phyloP scores from a whole-genome alignment of 208 protist genomes.

The Trypanosoma scelopori region DNA sequence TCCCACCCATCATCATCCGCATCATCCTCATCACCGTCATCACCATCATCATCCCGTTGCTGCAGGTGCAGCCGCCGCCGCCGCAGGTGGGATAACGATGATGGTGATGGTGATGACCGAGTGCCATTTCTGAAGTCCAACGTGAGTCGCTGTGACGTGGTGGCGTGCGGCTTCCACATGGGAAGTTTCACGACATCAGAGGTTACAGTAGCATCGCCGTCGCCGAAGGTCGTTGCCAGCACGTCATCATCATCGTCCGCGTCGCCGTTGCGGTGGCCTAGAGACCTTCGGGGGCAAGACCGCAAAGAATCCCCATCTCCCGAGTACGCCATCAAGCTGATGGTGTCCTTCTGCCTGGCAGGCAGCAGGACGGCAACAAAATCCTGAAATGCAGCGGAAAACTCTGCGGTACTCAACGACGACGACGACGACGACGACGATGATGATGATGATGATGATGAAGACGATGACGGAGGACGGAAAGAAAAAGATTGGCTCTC shows the following conservation, averaged over 20 bases:
- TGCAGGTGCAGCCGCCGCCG: neutral
- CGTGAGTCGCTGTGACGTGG: neutral
- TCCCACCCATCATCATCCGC: neutral
- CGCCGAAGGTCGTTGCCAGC: neutral
- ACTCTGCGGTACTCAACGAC: neutral
- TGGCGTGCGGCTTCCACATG: neutral
- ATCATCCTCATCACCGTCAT: neutral
- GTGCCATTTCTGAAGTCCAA: neutral
- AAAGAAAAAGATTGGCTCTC: neutral
- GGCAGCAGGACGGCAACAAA: constrained; percentile 23
- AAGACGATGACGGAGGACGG: too few relatives aligned
- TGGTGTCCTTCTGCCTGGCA: neutral
- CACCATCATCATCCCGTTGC: neutral
- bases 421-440: too few relatives aligned
- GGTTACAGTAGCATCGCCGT: neutral
- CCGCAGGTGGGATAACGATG: neutral
- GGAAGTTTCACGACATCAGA: neutral
- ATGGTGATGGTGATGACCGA: neutral
- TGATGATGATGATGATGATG: too few relatives aligned
- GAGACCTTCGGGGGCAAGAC: constrained; percentile 1
- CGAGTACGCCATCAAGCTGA: neutral
- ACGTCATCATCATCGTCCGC: neutral
- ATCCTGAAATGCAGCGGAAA: constrained; percentile 23
- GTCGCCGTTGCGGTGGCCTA: neutral
- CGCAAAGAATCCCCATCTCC: constrained; percentile 1